Base-by-base conservation (phyloP, 371 early-diverging fungal genomes). In the Rhizopus delemar region DNA sequence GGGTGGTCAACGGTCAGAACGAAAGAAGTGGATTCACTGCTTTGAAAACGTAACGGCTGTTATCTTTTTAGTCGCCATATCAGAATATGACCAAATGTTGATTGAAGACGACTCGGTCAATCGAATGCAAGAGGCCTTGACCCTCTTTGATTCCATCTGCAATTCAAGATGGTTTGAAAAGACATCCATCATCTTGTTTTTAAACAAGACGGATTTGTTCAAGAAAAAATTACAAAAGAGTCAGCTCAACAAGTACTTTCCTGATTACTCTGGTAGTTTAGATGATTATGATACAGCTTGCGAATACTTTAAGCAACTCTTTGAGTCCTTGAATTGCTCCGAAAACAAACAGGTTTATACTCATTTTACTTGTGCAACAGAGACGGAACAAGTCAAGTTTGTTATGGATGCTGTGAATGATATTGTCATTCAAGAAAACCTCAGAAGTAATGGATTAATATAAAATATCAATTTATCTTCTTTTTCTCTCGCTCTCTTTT, bases 21-120 rank as follows among this genome's bases (percentile, higher is more conserved):
- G 96, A 59, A 94, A 91, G 63, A 93, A 93, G 67, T 95, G 96
- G 96, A 81, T 91, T 35, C 93, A 92, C 48, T 94, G 92, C 67
- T 88, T 93, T 70, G 94, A 93, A 60, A 87, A 89, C 56, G 95
- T 95, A 9, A 94, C 93, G 2, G 90, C 94, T 1, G 89, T 95
- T 41, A 77, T 95, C n/a, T 95, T 94, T 70, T 70, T 93, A 61
- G 95, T 91, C 4, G 93, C 94, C 22, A 88, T 94, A 33, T 82
- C 83, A 50, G 95, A 92, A 65, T 95, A 93, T 73, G 94, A 95
- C 65, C 95, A 95, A 71, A 88, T 89, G 49, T 74, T 95, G 35
- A 83, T 90, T 16, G 96, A 95, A 71, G 96, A 95, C 71, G 91
- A 91, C 65, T 81, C 85, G 8, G 87, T 90, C 75, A 62, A 65